Evolutionary conservation across 2,329 filamentous ascomycete genomes (phyloP).

Genomic region (Aspergillus ochraceoroseus): DNA sequence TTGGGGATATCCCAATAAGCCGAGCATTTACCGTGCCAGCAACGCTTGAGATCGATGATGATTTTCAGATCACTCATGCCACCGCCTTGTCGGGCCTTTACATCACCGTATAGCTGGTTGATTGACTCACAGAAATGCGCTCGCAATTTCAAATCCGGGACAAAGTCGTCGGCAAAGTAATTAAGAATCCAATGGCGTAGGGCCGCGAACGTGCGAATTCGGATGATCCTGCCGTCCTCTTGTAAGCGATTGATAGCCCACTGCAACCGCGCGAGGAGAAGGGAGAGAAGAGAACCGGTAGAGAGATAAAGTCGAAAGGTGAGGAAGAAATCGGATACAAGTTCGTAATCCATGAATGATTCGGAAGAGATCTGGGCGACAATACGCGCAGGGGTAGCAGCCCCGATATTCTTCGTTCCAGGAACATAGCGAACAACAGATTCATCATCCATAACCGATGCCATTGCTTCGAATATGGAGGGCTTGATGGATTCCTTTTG

Average conservation of each 20-base stretch:
- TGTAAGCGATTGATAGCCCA: slow-evolving; percentile 80
- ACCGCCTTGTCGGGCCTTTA: slow-evolving; percentile 49
- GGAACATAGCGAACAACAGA: slow-evolving; percentile 77
- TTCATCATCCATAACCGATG: slow-evolving; percentile 74
- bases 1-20: slow-evolving; percentile 79
- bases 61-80: slow-evolving; percentile 72
- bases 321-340: slow-evolving; percentile 95
- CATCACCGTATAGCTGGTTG: slow-evolving; percentile 57
- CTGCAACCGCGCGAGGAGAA: slow-evolving; percentile 75
- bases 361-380: slow-evolving; percentile 96
- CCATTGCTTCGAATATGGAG: slow-evolving; percentile 72
- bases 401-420: slow-evolving; percentile 67
- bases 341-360: slow-evolving; percentile 90
- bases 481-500: slow-evolving; percentile 59
- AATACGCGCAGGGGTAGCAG: slow-evolving; percentile 83
- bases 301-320: slow-evolving; percentile 87
- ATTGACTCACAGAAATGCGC: slow-evolving; percentile 73
- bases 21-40: slow-evolving; percentile 87
- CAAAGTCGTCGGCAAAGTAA: slow-evolving; percentile 94
- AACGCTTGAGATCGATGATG: slow-evolving; percentile 89
- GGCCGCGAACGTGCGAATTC: slow-evolving; percentile 91
- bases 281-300: slow-evolving; percentile 67
- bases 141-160: slow-evolving; percentile 68
- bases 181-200: slow-evolving; percentile 96
- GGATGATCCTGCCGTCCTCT: slow-evolving; percentile 86